Evolutionary conservation across 306 rosid species (phyloP).

Genomic region (Erythrophleum fordii): DNA sequence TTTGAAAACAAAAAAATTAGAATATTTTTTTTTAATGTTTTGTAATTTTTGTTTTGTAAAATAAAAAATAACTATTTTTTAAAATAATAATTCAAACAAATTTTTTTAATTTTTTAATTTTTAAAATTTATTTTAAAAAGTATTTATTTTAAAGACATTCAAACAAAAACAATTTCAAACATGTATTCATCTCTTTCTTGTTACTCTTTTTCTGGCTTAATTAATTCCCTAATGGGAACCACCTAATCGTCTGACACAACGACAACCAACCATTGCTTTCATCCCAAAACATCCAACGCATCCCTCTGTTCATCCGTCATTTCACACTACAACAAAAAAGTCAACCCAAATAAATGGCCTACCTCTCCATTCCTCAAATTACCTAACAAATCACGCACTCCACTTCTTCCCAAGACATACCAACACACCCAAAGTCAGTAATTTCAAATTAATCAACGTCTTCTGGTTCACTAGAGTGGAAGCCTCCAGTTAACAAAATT

Average conservation of each 20-base stretch:
- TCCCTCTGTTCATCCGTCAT: neutral
- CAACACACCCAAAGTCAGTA: neutral
- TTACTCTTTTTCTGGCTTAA: neutral
- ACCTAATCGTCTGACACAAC: neutral
- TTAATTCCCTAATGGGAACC: neutral
- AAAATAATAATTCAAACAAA: too few relatives aligned
- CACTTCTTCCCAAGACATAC: too few relatives aligned
- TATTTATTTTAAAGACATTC: too few relatives aligned
- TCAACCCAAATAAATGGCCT: constrained; percentile 11
- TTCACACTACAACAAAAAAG: neutral
- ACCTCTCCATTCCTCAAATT: constrained; percentile 15
- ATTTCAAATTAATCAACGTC: neutral
- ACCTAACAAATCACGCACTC: constrained; percentile 33
- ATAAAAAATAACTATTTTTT: too few relatives aligned
- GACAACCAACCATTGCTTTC: neutral
- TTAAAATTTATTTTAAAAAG: too few relatives aligned
- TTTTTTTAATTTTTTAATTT: too few relatives aligned
- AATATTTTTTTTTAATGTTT: too few relatives aligned
- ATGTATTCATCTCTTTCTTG: neutral
- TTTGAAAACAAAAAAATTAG: too few relatives aligned
- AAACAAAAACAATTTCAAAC: too few relatives aligned
- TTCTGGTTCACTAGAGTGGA: neutral
- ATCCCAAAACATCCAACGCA: neutral
- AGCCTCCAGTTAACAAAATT: constrained; percentile 52
- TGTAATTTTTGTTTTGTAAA: too few relatives aligned